Percentiles rank a stretch among this genome's conserved stretches.
phyloP scores from a whole-genome alignment of 441 rosid genomes.

The Flueggea neowawraea region DNA sequence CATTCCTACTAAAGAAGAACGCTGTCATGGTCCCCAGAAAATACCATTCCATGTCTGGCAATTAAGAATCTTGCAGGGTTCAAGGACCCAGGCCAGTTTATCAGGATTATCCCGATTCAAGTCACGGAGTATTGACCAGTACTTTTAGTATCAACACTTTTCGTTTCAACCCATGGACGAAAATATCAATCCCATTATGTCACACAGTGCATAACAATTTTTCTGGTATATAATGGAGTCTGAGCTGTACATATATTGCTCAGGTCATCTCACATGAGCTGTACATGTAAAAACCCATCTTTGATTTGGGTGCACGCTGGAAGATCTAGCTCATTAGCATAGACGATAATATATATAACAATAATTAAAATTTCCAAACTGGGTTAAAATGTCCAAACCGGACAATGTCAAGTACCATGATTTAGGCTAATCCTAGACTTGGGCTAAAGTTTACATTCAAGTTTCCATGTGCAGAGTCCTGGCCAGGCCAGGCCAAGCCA shows the following conservation, averaged over 20 bases:
- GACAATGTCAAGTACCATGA: not conserved
- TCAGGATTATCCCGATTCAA: not conserved
- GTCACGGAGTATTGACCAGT: too few species aligned
- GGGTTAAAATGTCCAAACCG: conserved; percentile 4
- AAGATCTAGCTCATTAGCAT: not conserved
- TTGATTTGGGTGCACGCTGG: conserved; percentile 11
- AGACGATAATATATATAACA: conserved; percentile 3
- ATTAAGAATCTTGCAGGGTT: conserved; percentile 8
- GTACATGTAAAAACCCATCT: not conserved
- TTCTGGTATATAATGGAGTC: not conserved
- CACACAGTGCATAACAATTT: not conserved
- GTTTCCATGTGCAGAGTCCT: too few species aligned
- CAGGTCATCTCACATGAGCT: conserved; percentile 15
- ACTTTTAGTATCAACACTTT: not conserved
- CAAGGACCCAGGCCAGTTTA: conserved; percentile 4
- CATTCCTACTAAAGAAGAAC: not conserved
- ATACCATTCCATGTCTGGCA: conserved; percentile 2
- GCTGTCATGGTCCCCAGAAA: conserved; percentile 14
- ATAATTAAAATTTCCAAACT: not conserved
- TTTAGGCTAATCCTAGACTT: too few species aligned
- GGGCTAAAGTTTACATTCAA: too few species aligned
- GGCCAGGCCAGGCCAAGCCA: too few species aligned
- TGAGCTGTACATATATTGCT: conserved; percentile 11
- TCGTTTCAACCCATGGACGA: not conserved
- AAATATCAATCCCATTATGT: not conserved